Conservation (phyloP, 441 rosid genomes). For the Viola pubescens region DNA sequence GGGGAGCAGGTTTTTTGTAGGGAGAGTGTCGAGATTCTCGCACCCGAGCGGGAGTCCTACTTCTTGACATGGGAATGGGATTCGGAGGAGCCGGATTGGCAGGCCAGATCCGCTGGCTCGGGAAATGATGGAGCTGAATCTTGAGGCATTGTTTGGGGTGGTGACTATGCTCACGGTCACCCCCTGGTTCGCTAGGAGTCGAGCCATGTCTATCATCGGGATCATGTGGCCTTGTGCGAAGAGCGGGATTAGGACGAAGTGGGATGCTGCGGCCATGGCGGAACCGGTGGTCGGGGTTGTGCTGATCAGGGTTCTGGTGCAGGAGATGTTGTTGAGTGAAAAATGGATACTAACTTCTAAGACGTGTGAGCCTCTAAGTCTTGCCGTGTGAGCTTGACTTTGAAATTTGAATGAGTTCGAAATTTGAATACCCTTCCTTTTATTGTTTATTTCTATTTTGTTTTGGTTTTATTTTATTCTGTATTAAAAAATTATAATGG, state of each 20-base stretch:
- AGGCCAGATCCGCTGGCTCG: slow-evolving; percentile 20
- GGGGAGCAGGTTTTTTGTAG: slow-evolving; percentile 18
- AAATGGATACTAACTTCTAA: no score
- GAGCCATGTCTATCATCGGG: slow-evolving; percentile 35
- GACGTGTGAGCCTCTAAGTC: neutral
- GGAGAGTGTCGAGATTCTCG: slow-evolving; percentile 26
- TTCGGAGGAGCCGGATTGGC: slow-evolving; percentile 9
- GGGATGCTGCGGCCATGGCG: slow-evolving; percentile 26
- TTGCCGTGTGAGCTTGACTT: neutral
- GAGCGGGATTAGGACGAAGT: slow-evolving; percentile 36
- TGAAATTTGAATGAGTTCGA: neutral
- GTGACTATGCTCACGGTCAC: slow-evolving; percentile 27
- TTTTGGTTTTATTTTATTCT: no score
- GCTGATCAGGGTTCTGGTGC: neutral
- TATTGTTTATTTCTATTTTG: no score
- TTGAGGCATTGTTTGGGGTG: slow-evolving; percentile 33
- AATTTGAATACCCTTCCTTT: neutral
- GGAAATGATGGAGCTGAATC: slow-evolving; percentile 17
- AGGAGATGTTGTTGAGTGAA: no score
- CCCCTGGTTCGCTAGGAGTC: slow-evolving; percentile 28
- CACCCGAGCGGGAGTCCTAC: slow-evolving; percentile 23
- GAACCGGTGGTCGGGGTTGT: neutral
- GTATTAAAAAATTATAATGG: no score
- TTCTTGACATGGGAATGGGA: slow-evolving; percentile 23
- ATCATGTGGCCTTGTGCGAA: slow-evolving; percentile 40